Percentiles rank a stretch among this genome's conserved stretches.
Conservation (phyloP, 2,329 filamentous ascomycete species). For the Neocucurbitaria cava region DNA sequence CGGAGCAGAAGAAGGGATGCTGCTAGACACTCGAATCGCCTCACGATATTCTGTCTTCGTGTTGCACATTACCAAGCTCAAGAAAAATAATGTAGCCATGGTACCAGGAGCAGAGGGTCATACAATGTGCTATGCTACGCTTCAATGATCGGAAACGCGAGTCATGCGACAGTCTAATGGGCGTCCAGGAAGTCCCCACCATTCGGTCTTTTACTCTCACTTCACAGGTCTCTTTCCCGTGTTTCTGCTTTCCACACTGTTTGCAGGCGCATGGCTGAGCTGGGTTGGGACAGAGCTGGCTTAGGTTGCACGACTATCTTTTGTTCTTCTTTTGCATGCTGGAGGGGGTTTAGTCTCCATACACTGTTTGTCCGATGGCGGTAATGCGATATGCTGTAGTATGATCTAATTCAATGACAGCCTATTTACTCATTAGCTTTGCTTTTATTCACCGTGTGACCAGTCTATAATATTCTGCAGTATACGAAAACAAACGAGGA, state of each 20-base stretch:
- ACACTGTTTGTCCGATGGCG: constrained; percentile 25
- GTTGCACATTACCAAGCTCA: constrained; percentile 13
- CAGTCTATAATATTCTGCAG: constrained; percentile 7
- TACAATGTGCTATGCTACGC: constrained; percentile 24
- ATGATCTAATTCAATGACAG: constrained; percentile 32
- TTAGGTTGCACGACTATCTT: constrained; percentile 34
- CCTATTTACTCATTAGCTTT: not conserved
- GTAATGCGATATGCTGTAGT: constrained; percentile 42
- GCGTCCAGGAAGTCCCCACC: constrained; percentile 46
- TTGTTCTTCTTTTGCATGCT: constrained; percentile 44
- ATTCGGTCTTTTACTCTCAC: constrained; percentile 33
- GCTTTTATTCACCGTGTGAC: too few species aligned
- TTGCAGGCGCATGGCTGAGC: not conserved
- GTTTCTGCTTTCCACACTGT: constrained; percentile 26
- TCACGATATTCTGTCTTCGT: constrained; percentile 24
- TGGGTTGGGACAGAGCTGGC: constrained; percentile 19
- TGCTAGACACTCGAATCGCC: constrained; percentile 62
- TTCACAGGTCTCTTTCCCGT: constrained; percentile 40
- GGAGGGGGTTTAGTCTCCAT: constrained; percentile 27
- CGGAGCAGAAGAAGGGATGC: constrained; percentile 80
- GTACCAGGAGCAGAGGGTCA: constrained; percentile 11
- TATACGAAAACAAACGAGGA: too few species aligned
- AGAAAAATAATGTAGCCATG: constrained; percentile 1
- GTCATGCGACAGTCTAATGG: constrained; percentile 44
- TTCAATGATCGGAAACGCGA: constrained; percentile 31